A percentile compares a stretch with the other conserved stretches of the same genome.
phyloP scores from a whole-genome alignment of 768 basidiomycete species.

The Agaricus subrufescens region DNA sequence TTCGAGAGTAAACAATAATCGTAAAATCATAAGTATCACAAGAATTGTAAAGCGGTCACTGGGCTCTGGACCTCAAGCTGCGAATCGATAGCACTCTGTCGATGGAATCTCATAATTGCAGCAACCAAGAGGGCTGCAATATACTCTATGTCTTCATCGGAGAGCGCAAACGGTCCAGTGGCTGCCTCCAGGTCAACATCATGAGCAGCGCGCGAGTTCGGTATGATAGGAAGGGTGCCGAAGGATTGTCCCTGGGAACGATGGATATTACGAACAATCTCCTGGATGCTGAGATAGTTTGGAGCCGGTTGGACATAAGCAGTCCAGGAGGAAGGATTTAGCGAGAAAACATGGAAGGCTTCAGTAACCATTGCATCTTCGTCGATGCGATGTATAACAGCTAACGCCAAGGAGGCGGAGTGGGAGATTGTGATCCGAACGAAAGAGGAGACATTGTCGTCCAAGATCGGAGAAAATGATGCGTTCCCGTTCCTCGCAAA shows the following conservation, averaged over 20 bases:
- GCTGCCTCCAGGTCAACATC: not conserved
- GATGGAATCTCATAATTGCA: not conserved
- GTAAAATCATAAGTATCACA: not conserved
- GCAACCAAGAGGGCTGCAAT: slow-evolving; percentile 1
- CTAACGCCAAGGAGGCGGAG: not conserved
- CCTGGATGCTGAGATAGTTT: not conserved
- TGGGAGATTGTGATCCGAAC: not conserved
- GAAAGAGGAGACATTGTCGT: not conserved
- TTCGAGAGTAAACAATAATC: not conserved
- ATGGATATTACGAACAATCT: not conserved
- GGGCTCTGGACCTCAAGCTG: not conserved
- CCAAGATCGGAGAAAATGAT: not conserved
- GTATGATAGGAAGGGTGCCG: not conserved
- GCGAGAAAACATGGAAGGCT: not conserved
- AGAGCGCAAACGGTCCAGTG: not conserved
- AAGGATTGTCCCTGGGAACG: not conserved
- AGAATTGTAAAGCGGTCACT: not conserved
- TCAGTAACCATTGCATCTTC: not conserved
- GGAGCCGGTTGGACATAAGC: not conserved
- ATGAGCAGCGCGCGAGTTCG: not conserved
- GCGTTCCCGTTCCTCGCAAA: not conserved
- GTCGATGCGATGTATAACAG: not conserved
- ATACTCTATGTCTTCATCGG: not conserved
- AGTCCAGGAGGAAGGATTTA: not conserved
- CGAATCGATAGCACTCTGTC: not conserved